Conservation (phyloP, 352 stramenopile genomes). For the Blastocystis hominis region DNA sequence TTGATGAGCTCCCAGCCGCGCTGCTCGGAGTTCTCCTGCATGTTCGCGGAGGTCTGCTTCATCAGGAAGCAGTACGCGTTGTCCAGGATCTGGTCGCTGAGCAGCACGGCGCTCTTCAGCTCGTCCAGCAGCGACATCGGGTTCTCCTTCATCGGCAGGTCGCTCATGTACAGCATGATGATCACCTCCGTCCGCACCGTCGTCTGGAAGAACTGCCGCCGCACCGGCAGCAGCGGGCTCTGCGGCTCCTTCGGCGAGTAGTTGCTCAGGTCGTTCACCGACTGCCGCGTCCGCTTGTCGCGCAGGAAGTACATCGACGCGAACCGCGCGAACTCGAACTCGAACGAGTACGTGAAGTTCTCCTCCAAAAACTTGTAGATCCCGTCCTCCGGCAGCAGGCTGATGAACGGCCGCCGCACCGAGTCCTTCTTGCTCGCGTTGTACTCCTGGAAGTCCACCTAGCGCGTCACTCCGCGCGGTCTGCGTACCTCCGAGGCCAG, state of each 20-base stretch:
- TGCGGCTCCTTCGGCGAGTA: not conserved
- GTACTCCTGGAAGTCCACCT: constrained; percentile 8
- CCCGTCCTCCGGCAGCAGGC: not conserved
- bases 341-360: not conserved
- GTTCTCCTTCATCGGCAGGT: constrained; percentile 20
- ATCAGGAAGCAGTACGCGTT: constrained; percentile 46
- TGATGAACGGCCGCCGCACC: constrained; percentile 15
- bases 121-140: not conserved
- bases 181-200: not conserved
- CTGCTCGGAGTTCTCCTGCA: constrained; percentile 11
- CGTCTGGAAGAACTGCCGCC: not conserved
- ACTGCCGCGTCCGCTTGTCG: not conserved
- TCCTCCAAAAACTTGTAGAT: constrained; percentile 30
- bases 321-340: constrained; percentile 12
- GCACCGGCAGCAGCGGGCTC: not conserved
- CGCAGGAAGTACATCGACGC: constrained; percentile 35
- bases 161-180: constrained; percentile 57
- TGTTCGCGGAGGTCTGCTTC: constrained; percentile 46
- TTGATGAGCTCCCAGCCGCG: constrained; percentile 20
- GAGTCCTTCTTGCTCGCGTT: not conserved
- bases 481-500: not conserved
- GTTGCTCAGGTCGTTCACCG: constrained; percentile 2
- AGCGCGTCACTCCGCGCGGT: not conserved
- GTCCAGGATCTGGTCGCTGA: not conserved
- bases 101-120: not conserved